Base-by-base conservation (phyloP, 2,329 filamentous ascomycete species). In the Paramyrothecium sp. region DNA sequence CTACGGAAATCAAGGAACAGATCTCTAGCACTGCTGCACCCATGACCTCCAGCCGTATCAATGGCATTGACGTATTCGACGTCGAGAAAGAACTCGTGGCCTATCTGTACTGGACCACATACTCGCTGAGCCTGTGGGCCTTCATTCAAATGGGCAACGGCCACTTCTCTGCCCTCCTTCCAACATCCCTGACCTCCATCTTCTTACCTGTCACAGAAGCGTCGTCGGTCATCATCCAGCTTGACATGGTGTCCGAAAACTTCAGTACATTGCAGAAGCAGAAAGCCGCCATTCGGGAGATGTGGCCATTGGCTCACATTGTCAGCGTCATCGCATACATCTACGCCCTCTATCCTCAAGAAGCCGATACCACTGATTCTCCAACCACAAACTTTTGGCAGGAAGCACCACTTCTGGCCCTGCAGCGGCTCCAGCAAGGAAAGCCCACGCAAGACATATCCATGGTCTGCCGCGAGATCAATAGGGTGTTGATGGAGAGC, bases 51-150 rank as follows among this genome's bases (percentile, higher is more conserved):
- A 74, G 71, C 41, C 69, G 72, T 33, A 75, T 77, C 60, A 77
- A 77, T 22, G 75, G 74, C 11, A 69, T 77, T 49, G 73, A 75
- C 44, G 69, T 77, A 3, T 70, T 68, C 50, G 69, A 72, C 49
- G 71, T 77, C 8, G 75, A 77, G 57, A 72, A 70, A 56, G 75
- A 77, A 58, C 55, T 77, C 17, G 64, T 72, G 3, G 66, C 71
- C 22, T 74, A 74, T 60, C 61, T 77, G 7, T 74, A 73, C 65
- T 77, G 75, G 74, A 67, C 72, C 3, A 71, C 72, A 1, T 73
- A 72, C 56, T 68, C 73, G 1, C 64, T 74, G n/a, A 71, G 67
- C 33, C 65, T 75, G 8, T 77, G 75, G 75, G 64, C 64, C 7
- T 75, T 67, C 30, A 63, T 75, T 41, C 74, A 77, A 56, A 70